Conservation (phyloP, 768 basidiomycete genomes). For the Pleurotus platypus region DNA sequence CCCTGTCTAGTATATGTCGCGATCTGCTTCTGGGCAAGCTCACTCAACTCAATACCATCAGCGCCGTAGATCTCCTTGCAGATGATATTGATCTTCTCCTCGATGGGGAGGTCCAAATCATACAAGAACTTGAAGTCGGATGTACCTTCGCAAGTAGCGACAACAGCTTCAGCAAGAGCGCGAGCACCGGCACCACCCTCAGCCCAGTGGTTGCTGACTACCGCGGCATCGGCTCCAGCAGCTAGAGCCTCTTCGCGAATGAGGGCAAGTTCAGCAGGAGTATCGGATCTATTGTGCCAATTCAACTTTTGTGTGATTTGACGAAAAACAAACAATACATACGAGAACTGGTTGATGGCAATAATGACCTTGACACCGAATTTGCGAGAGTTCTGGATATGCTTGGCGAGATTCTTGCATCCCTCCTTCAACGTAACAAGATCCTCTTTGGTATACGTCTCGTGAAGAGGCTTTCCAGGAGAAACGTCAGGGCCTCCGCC, state of each 20-base stretch:
- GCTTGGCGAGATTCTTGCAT: conserved; percentile 88
- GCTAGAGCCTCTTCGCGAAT: conserved; percentile 75
- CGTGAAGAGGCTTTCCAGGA: conserved; percentile 90
- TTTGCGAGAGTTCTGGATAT: conserved; percentile 93
- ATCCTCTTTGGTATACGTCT: conserved; percentile 93
- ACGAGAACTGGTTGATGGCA: conserved; percentile 94
- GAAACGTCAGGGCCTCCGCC: conserved; percentile 96
- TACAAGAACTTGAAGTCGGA: conserved; percentile 94
- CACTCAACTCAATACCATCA: conserved; percentile 84
- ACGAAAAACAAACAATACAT: conserved; percentile 27
- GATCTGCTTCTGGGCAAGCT: conserved; percentile 79
- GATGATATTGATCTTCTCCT: conserved; percentile 85
- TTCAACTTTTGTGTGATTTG: conserved; percentile 3
- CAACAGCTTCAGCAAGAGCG: conserved; percentile 88
- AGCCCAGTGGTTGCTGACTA: conserved; percentile 98
- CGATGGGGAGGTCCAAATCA: conserved; percentile 77
- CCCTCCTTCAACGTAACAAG: conserved; percentile 86
- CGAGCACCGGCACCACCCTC: conserved; percentile 89
- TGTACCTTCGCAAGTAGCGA: conserved; percentile 77
- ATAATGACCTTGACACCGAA: conserved; percentile 96
- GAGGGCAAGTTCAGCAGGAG: conserved; percentile 83
- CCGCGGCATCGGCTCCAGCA: conserved; percentile 91
- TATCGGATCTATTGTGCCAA: conserved; percentile 63
- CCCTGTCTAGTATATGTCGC: conserved; percentile 93
- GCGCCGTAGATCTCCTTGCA: conserved; percentile 92